Base-by-base conservation (phyloP, 352 stramenopile genomes). In the Lagenidium giganteum region DNA sequence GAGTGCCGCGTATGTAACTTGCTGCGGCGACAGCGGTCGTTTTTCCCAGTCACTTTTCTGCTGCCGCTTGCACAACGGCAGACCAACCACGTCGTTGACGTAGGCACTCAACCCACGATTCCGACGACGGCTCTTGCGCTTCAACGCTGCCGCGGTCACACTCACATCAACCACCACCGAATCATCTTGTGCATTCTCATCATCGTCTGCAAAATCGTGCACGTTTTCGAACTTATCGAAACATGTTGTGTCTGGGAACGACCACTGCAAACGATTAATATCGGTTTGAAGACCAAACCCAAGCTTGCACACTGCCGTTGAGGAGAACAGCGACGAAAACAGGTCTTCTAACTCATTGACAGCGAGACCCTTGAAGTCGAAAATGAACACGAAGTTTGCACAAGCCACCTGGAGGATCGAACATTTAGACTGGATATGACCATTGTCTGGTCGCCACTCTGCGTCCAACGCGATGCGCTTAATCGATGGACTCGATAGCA, bases 31-130 rank as follows among this genome's bases (percentile, higher is more conserved):
- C 25, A 92, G 52, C 7, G 79, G 79, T 8, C 76, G 75, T 11
- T 54, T 46, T 40, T 83, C 71, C 79, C 79, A 92, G 55, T 92
- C 73, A 51, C 69, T 87, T 32, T 55, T 67, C 54, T 92, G 79
- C 51, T 85, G 62, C 14, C 51, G 43, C 43, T 92, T 92, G 17
- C 70, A 67, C 17, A 92, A 55, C 3, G 73, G 79, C 16, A 54
- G 41, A 8, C 64, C 70, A 3, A 91, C 56, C 29, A 64, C 53
- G 20, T 83, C 61, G 23, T 77, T 66, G 13, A 81, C 66, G 35
- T 61, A 63, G 2, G 61, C 46, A 40, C 67, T 80, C 28, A 86
- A 56, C 12, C 76, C 76, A 20, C 61, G 38, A 18, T 60, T 60
- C 5, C 53, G 57, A 3, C 28, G 47, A 6, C 64, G 50, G 4